Conservation (phyloP, 164 flowering plant genomes). For the Macadamia tetraphylla region DNA sequence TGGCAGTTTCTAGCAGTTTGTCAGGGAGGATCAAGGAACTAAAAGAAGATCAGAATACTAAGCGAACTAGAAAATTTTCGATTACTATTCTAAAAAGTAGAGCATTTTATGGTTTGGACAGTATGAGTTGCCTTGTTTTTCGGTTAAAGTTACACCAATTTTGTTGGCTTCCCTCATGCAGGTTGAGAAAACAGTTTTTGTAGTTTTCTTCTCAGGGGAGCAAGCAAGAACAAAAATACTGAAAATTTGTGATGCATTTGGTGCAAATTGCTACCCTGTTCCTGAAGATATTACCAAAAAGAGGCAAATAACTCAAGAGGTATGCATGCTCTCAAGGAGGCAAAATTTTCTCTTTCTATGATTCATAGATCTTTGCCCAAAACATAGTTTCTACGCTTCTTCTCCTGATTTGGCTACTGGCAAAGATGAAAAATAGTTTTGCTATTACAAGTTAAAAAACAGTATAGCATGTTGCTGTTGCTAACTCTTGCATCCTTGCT, state of each 20-base stretch:
- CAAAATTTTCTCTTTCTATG: not conserved
- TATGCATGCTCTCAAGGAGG: conserved; percentile 25
- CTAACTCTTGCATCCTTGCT: no score
- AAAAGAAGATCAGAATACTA: no score
- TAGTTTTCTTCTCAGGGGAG: conserved; percentile 95
- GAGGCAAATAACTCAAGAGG: conserved; percentile 84
- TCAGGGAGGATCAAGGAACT: no score
- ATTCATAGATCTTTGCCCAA: not conserved
- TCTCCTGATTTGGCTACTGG: not conserved
- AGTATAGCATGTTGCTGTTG: no score
- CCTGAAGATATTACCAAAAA: conserved; percentile 84
- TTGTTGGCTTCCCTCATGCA: conserved; percentile 24
- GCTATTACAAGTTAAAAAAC: no score
- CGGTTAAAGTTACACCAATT: conserved; percentile 4
- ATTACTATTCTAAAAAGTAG: not conserved
- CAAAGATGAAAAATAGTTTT: no score
- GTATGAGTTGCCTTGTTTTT: not conserved
- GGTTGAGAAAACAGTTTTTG: conserved; percentile 92
- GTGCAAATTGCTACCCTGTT: conserved; percentile 97
- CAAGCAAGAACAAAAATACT: conserved; percentile 88
- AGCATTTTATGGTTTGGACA: not conserved
- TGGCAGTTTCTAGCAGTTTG: no score
- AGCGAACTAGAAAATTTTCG: no score
- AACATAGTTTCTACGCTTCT: not conserved
- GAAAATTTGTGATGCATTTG: conserved; percentile 97